Evolutionary conservation across 2,329 filamentous ascomycete species (phyloP), one percentile per base, ranked within the genome.

Genomic region (Parascedosporium putredinis): DNA sequence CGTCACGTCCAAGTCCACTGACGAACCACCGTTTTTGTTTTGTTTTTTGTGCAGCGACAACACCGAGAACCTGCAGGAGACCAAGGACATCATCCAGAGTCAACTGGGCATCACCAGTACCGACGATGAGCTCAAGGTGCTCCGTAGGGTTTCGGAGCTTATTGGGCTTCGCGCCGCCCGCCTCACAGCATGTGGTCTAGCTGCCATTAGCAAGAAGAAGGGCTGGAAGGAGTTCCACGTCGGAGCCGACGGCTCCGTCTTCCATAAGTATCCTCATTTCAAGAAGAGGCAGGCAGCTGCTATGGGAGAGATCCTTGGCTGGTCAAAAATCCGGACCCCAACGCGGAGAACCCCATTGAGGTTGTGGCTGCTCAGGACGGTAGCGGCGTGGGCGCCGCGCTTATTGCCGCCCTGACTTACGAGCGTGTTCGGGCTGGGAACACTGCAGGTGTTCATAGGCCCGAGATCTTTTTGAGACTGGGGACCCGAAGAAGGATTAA

Each of bases 251-350:
- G 93, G 93, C 33, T 95, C 88, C 16, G 91, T 98, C 50, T 98
- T 98, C 74, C 96, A 95, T 77, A 97, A 97, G 67, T 98, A 98
- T 71, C 93, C 93, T 10, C 86, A 95, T 70, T 98, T 98, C 79
- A 96, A 96, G 76, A 80, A 83, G 51, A 85, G 93, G 50, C 90
- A 91, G 50, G 91, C 93, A 12, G 76, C 84, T 65, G 93, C 93
- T 24, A 78, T 98, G 49, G 83, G 88, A 50, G 93, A 98, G 74
- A 96, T 98, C 56, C 80, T 98, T 33, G 91, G 95, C 73, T 97
- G 91, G 90, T 81, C 86, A 2, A 77, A 50, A 52, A 54, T 48
- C 76, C 73, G 53, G 70, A 68, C 57, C 64, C 75, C 46, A 84
- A 83, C 66, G 84, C 87, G 60, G 84, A 89, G 64, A 89, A 97